Conservation (phyloP, 306 rosid genomes). For the Pachyrhizus erosus region DNA sequence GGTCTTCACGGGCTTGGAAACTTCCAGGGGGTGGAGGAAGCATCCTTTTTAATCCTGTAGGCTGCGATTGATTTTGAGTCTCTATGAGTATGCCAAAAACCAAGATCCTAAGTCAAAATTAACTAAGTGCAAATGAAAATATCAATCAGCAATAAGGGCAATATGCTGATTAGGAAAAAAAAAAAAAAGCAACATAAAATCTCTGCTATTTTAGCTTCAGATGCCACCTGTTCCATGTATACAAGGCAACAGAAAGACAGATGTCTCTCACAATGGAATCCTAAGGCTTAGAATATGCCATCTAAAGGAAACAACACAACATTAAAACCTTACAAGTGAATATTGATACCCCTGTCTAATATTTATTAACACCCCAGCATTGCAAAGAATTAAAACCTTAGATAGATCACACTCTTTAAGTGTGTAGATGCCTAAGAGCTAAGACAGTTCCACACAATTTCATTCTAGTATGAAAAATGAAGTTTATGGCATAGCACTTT, state of each 20-base stretch:
- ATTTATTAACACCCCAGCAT: background rate
- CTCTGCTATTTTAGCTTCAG: background rate
- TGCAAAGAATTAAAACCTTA: background rate
- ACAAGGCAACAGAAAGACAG: conserved; percentile 1
- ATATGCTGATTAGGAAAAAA: background rate
- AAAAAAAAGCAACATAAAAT: background rate
- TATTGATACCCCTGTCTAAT: background rate
- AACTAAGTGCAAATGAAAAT: background rate
- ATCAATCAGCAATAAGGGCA: background rate
- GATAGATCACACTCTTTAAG: background rate
- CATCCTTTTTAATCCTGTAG: conserved; percentile 47
- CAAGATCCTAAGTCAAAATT: conserved; percentile 41
- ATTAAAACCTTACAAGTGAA: background rate
- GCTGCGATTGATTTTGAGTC: conserved; percentile 49
- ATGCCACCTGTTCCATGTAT: conserved; percentile 1
- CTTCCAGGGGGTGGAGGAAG: conserved; percentile 65
- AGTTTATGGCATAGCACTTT: background rate
- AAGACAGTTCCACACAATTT: background rate
- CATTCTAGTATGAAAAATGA: background rate
- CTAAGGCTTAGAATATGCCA: background rate
- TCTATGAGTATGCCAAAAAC: conserved; percentile 46
- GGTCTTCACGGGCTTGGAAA: conserved; percentile 77
- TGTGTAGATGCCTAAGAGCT: background rate
- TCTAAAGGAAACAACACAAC: background rate
- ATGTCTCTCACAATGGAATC: background rate